Conservation (phyloP, 768 basidiomycete genomes). For the Dentipellis sp. region DNA sequence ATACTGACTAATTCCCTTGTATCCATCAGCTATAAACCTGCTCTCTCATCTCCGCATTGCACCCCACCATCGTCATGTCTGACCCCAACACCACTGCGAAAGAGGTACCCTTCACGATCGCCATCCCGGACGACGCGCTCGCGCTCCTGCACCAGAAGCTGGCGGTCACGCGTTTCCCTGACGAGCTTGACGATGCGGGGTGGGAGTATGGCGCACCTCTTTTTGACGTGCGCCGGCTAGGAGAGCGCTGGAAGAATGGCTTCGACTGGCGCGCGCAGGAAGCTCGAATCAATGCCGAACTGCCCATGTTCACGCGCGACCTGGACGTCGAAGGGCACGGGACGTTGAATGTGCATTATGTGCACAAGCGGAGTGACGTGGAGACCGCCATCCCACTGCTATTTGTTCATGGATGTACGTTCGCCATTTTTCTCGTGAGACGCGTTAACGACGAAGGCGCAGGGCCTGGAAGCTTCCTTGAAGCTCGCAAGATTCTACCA, state of each 20-base stretch:
- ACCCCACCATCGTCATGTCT: background rate
- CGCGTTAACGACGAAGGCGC: background rate
- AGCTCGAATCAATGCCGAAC: conserved; percentile 17
- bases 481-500: conserved; percentile 25
- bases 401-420: conserved; percentile 47
- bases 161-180: conserved; percentile 36
- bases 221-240: conserved; percentile 16
- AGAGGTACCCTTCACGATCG: conserved; percentile 37
- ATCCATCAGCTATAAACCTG: background rate
- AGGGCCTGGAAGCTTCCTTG: conserved; percentile 51
- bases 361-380: conserved; percentile 30
- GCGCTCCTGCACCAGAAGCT: conserved; percentile 35
- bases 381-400: conserved; percentile 40
- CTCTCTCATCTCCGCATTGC: background rate
- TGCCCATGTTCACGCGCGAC: conserved; percentile 25
- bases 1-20: no score
- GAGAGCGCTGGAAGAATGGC: conserved; percentile 17
- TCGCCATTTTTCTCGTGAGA: background rate
- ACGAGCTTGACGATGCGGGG: conserved; percentile 41
- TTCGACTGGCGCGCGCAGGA: conserved; percentile 21
- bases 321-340: conserved; percentile 22
- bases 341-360: conserved; percentile 26
- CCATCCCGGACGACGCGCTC: conserved; percentile 34
- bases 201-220: conserved; percentile 38
- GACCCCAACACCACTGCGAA: conserved; percentile 16